Percentiles rank a stretch among this genome's conserved stretches.
Evolutionary conservation across 768 basidiomycete species (phyloP).

Genomic region (Amanita rimosa): DNA sequence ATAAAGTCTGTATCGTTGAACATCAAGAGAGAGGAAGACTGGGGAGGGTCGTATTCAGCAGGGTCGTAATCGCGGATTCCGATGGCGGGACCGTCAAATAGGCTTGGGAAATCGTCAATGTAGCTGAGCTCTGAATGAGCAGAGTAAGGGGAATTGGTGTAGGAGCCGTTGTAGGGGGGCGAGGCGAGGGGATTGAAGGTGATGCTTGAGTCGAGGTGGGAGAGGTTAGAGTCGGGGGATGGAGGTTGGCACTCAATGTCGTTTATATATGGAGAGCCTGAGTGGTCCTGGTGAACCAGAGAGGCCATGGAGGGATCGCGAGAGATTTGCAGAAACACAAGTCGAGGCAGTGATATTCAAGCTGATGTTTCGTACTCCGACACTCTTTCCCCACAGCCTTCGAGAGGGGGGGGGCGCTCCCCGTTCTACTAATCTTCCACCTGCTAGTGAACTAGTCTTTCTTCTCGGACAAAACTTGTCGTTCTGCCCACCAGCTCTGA

Average conservation of each 20-base stretch:
- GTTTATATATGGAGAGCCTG: constrained; percentile 9
- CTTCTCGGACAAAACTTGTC: no score
- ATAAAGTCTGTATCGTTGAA: constrained; percentile 44
- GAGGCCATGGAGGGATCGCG: background rate
- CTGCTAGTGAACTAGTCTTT: no score
- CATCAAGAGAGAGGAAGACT: constrained; percentile 40
- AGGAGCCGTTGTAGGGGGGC: constrained; percentile 47
- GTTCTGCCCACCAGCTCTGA: no score
- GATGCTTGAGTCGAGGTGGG: constrained; percentile 14
- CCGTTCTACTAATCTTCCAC: background rate
- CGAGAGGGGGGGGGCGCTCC: no score
- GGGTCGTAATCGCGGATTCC: constrained; percentile 55
- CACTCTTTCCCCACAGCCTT: background rate
- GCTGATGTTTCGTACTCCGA: background rate
- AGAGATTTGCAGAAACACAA: background rate
- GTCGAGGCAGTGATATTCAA: background rate
- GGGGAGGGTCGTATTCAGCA: constrained; percentile 55
- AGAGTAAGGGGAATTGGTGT: constrained; percentile 64
- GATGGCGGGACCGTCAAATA: constrained; percentile 33
- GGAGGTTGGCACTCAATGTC: constrained; percentile 17
- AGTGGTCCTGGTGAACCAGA: background rate
- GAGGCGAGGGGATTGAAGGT: constrained; percentile 24
- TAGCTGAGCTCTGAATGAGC: constrained; percentile 55
- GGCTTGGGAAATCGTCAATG: constrained; percentile 31
- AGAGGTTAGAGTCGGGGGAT: constrained; percentile 13